Percentiles rank a stretch among this genome's conserved stretches.
These are phyloP conservation scores for Astragalus glycyphyllos DNA, from an alignment of 306 rosid species.

Conservation along the genomic window DNA sequence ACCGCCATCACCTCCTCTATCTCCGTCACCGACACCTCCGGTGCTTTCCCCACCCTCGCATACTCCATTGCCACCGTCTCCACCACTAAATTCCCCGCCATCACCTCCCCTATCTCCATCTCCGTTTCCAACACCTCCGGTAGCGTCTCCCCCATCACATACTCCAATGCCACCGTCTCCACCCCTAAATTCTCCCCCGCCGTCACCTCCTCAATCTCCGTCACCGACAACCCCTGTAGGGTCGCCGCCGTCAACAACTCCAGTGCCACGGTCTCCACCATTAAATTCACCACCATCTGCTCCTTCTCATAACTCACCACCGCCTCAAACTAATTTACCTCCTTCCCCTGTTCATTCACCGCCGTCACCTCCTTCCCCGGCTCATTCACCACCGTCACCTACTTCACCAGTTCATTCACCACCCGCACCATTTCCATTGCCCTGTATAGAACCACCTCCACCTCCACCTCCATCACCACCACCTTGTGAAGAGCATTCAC, in stretches of 20 bases:
- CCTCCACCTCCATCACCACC: conserved; percentile 60
- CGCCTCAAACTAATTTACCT: conserved; percentile 45
- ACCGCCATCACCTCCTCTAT: conserved; percentile 6
- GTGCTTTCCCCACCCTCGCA: conserved; percentile 7
- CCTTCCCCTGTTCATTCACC: conserved; percentile 56
- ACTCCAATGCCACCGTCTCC: conserved; percentile 43
- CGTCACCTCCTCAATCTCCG: conserved; percentile 30
- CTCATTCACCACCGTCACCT: conserved; percentile 47
- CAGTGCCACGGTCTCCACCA: conserved; percentile 36
- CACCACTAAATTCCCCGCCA: conserved; percentile 1
- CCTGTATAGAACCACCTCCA: conserved; percentile 67
- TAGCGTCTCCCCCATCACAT: not conserved
- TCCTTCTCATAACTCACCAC: conserved; percentile 39
- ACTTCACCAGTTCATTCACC: conserved; percentile 59
- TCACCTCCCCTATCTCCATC: not conserved
- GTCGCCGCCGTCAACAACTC: conserved; percentile 2
- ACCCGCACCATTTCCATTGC: conserved; percentile 55
- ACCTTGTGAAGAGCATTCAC: conserved; percentile 14
- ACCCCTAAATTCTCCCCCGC: conserved; percentile 30
- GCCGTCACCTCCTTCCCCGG: conserved; percentile 49
- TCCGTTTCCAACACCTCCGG: not conserved
- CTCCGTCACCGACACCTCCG: not conserved
- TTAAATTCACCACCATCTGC: conserved; percentile 45
- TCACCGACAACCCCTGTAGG: not conserved
- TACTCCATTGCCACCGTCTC: conserved; percentile 16